Evolutionary conservation across 108 stramenopile species (phyloP), one percentile per base, ranked within the genome.

Genomic region (Cylindrotheca closterium): DNA sequence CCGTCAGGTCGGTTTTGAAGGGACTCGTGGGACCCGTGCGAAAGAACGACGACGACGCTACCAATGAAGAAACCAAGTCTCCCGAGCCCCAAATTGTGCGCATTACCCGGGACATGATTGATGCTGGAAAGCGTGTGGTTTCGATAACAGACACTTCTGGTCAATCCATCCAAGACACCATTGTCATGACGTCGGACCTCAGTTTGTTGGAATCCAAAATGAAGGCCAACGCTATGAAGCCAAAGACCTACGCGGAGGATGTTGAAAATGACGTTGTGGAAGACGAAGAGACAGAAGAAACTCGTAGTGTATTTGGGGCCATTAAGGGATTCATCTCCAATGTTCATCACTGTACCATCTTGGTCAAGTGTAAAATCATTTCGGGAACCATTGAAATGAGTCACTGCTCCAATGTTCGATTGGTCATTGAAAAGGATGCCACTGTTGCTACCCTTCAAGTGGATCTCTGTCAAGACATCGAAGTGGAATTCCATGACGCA

Each of bases 341-440:
- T 68, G 67, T 93, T 1, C 77, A 88, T 59, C 69, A 88, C 47
- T 91, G 89, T 61, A 92, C 94, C 7, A 70, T 95, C 22, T 51
- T 85, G 34, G 62, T 92, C 70, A 79, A 82, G 51, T 87, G 85
- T 76, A 92, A 95, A 72, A 68, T 95, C 45, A 91, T 95, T 71
- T 91, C 94, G 47, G 84, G 87, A 24, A 83, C 85, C 24, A 47
- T 95, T 18, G 94, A 95, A 61, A 65, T 92, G 30, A 80, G 73
- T 31, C 83, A 89, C 62, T 94, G 93, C 49, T 63, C 76, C 29
- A 87, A 91, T 60, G 55, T 91, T 5, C 72, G 70, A 1, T 55
- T 91, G 37, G 56, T 70, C 7, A 58, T 83, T 0, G 87, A 88
- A 61, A 65, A 77, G 34, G 81, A 86, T 49, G 88, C 88, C 50